Conservation (phyloP, 148 eudicot genomes). For the Drosera capensis region DNA sequence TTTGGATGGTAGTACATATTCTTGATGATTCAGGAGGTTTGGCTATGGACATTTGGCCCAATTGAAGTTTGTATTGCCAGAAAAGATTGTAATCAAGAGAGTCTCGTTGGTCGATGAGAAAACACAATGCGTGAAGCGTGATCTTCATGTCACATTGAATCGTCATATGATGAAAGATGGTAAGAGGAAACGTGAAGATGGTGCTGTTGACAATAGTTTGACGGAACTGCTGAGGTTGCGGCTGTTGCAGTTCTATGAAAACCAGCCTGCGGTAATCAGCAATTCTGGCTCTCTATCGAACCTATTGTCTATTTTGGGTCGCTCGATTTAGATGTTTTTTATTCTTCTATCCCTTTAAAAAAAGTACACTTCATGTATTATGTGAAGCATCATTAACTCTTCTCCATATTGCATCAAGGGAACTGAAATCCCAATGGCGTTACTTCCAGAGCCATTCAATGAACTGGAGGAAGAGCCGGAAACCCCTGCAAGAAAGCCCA, state of each 20-base stretch:
- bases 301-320: no score
- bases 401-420: conserved; percentile 46
- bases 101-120: conserved; percentile 44
- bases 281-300: no score
- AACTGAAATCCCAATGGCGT: conserved; percentile 54
- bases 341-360: no score
- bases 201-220: no score
- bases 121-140: conserved; percentile 60
- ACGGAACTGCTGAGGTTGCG: no score
- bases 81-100: conserved; percentile 45
- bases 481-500: conserved; percentile 7
- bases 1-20: no score
- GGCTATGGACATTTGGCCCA: conserved; percentile 62
- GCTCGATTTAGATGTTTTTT: no score
- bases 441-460: conserved; percentile 62
- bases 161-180: conserved; percentile 11
- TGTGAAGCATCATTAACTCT: no score
- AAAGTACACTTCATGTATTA: no score
- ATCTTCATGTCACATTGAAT: conserved; percentile 44
- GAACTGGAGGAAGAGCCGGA: conserved; percentile 11
- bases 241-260: conserved; percentile 29
- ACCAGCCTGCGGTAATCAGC: conserved; percentile 54
- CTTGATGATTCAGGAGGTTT: conserved; percentile 87
- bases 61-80: conserved; percentile 70
- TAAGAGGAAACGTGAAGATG: conserved; percentile 22